These are phyloP conservation scores for Coemansia reversa DNA, from an alignment of 192 early-diverging fungal species.

Conservation along the genomic window DNA sequence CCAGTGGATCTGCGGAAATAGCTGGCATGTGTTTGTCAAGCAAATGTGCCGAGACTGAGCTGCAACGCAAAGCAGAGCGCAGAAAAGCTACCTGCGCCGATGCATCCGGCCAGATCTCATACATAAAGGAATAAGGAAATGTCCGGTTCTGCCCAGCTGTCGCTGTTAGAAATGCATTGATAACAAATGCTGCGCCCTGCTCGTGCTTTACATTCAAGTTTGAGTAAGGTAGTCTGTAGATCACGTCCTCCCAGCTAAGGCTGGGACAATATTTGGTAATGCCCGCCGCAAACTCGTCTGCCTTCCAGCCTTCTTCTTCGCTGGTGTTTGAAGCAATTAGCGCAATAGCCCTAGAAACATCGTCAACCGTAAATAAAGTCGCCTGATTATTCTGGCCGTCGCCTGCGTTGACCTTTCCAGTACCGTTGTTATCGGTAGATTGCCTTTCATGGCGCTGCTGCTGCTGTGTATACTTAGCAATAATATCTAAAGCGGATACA, in stretches of 20 bases:
- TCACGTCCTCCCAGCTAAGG: constrained; percentile 53
- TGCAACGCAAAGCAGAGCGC: constrained; percentile 29
- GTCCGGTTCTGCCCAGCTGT: constrained; percentile 40
- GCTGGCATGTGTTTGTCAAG: constrained; percentile 53
- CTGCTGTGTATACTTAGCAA: constrained; percentile 25
- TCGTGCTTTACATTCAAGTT: constrained; percentile 35
- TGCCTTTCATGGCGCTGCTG: not conserved
- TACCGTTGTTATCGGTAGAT: not conserved
- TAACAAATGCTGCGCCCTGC: constrained; percentile 43
- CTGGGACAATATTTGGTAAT: constrained; percentile 23
- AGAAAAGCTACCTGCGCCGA: constrained; percentile 47
- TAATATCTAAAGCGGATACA: constrained; percentile 31
- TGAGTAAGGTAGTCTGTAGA: constrained; percentile 41
- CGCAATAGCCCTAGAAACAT: constrained; percentile 41
- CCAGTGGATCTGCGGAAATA: constrained; percentile 38
- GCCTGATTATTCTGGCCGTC: constrained; percentile 8
- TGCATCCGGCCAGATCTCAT: constrained; percentile 51
- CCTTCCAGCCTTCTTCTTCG: constrained; percentile 24
- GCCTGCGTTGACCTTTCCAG: constrained; percentile 5
- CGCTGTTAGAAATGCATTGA: constrained; percentile 33
- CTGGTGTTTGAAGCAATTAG: constrained; percentile 36
- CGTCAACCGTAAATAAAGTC: constrained; percentile 19
- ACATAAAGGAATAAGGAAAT: constrained; percentile 53
- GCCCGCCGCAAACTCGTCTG: constrained; percentile 36
- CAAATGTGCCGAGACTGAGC: constrained; percentile 23